Evolutionary conservation across 768 basidiomycete genomes (phyloP), one percentile per base, ranked within the genome.

Genomic region (Psilocybe cubensis): DNA sequence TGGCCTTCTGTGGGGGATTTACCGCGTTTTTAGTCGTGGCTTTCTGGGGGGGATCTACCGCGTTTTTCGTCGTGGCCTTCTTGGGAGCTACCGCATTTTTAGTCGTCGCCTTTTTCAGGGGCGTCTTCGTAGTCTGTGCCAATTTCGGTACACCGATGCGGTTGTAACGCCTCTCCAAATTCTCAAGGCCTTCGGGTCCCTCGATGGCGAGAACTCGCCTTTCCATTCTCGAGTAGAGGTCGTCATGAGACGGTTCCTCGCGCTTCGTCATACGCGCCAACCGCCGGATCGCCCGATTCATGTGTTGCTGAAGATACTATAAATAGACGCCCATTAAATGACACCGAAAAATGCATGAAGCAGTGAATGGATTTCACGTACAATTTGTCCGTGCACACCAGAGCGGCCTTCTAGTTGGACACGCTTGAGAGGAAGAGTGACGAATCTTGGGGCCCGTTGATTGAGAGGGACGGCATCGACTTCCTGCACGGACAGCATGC

Each of bases 231-330:
- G 65, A 67, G 41, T 74, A 70, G 50, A 90, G 79, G 14, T 79
- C 74, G 23, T 75, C 73, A 12, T 74, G 74, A 20, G 81, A 75
- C 5, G 86, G 87, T 7, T 67, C 78, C 20, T 73, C 72, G 35
- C 80, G 82, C 12, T 87, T 84, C 3, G 83, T 83, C 85, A 92
- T 88, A 47, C 80, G 84, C 7, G 89, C 88, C 49, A 85, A 79
- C 51, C 90, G 87, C 55, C 77, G 79, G 52, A 82, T 72, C 51
- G 80, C 78, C 48, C 83, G 85, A 70, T 91, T 92, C 59, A 88
- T 81, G 64, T 86, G 79, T 70, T 88, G 90, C 69, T 91, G 89
- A 29, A 86, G 71, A 43, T 80, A 69, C 91, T 92, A 52, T 29
- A 51, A 28, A 28, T 45, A 21, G 48, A 23, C 12, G 35, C 23